phyloP scores from a whole-genome alignment of 1,284 basidiomycete genomes.

The Cutaneotrichosporon sp. region DNA sequence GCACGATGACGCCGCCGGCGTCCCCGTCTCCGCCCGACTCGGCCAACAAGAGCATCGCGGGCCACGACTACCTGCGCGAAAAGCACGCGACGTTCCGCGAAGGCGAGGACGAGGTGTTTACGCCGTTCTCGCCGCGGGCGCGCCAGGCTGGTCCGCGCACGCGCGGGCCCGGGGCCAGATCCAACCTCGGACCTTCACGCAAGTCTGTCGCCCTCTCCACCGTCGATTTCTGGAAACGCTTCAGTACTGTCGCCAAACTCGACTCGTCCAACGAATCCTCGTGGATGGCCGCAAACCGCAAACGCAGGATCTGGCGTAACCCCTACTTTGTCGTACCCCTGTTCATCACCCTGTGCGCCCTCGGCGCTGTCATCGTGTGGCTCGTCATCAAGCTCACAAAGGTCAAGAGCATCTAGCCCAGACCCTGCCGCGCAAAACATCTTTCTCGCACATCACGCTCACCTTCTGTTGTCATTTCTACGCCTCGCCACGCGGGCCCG shows the following conservation, averaged over 20 bases:
- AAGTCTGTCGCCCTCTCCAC: constrained; percentile 8
- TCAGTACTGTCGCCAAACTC: constrained; percentile 24
- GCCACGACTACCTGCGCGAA: constrained; percentile 35
- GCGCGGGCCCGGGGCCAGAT: constrained; percentile 12
- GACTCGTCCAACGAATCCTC: neutral
- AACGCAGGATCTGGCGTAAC: constrained; percentile 13
- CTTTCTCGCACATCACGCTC: neutral
- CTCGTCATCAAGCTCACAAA: constrained; percentile 5
- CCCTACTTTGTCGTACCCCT: constrained; percentile 18
- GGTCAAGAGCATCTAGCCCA: neutral
- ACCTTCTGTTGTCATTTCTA: constrained; percentile 1
- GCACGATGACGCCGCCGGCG: neutral
- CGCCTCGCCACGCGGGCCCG: too few relatives aligned
- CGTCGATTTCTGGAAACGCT: constrained; percentile 44
- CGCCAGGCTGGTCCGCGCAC: constrained; percentile 13
- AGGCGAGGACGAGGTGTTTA: constrained; percentile 37
- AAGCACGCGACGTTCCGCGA: constrained; percentile 41
- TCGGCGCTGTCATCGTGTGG: constrained; percentile 8
- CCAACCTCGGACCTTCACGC: neutral
- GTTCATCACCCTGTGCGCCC: constrained; percentile 5
- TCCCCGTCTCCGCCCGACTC: constrained; percentile 8
- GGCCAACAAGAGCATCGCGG: constrained; percentile 26
- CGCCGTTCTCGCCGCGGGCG: constrained; percentile 29
- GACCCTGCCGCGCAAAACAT: neutral
- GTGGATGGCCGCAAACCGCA: neutral